Evolutionary conservation across 176 grass and related monocot species (phyloP), one percentile per base, ranked within the genome.

Genomic region (Rhipidocladum racemiflorum): DNA sequence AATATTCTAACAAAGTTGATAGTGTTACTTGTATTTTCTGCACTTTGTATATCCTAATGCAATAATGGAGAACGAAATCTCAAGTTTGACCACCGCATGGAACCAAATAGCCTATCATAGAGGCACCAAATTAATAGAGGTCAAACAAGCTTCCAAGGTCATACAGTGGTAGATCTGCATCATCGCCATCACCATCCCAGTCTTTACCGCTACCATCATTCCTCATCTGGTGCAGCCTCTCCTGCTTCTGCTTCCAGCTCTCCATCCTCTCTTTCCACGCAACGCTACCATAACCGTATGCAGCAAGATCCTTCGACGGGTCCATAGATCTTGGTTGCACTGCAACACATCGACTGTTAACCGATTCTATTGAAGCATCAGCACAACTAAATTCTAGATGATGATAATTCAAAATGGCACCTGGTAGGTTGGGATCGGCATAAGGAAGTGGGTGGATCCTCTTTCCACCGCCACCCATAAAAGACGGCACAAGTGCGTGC

Each of bases 221-320:
- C n/a, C 89, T 86, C 29, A 30, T 68, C 75, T 82, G 87, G 7
- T 94, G 86, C 66, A 85, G 43, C 72, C 91, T 94, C 21, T 94
- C 92, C 75, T 94, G 92, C 84, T 94, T 94, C 80, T 94, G 92
- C 72, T 94, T 94, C 92, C 92, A 94, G 72, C 78, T 86, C 65
- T 94, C 92, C 92, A 94, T 91, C 81, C 92, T 89, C 84, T 94
- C 89, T 82, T 94, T 94, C 92, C 92, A 94, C 57, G 92, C 92
- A 12, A 94, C 92, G 62, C 92, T 94, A 28, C 92, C 92, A 49
- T 94, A 94, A 25, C 92, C 92, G 27, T 94, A 94, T 23, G 92
- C 89, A 49, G 84, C 92, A 16, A 94, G 81, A 68, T 94, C 92
- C 87, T 91, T 94, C 39, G 89, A 94, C 23, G 92, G 92, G 70